phyloP scores from a whole-genome alignment of 1,284 basidiomycete species.

The Earliella scabrosa region DNA sequence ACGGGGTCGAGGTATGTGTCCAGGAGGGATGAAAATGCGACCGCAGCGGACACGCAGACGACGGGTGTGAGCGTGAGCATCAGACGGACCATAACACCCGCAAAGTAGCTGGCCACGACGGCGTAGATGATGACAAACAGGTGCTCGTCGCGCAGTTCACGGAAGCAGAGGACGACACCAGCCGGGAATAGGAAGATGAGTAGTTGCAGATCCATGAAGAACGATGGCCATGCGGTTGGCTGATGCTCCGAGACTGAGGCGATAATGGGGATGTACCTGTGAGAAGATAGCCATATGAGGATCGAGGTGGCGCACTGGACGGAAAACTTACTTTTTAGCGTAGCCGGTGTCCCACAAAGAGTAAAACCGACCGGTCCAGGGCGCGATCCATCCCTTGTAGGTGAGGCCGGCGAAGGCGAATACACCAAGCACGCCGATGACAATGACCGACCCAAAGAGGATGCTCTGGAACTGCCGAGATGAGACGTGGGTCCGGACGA shows the following conservation, averaged over 20 bases:
- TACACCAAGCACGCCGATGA: slow-evolving; percentile 75
- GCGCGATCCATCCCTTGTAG: slow-evolving; percentile 95
- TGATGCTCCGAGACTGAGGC: slow-evolving; percentile 99
- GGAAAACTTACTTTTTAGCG: slow-evolving; percentile 79
- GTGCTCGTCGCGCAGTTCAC: slow-evolving; percentile 93
- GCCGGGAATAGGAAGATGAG: slow-evolving; percentile 98
- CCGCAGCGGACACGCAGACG: slow-evolving; percentile 90
- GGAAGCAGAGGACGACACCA: slow-evolving; percentile 94
- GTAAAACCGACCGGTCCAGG: slow-evolving; percentile 99
- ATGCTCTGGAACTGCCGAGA: slow-evolving; percentile 93
- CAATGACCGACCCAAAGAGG: slow-evolving; percentile 71
- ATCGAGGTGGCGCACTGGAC: slow-evolving; percentile 10
- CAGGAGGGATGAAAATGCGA: slow-evolving; percentile 88
- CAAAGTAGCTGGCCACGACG: slow-evolving; percentile 96
- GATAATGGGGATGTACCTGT: slow-evolving; percentile 95
- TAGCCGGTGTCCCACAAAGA: slow-evolving; percentile 99
- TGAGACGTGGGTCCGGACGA: slow-evolving; percentile 88
- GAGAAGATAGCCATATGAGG: slow-evolving; percentile 9
- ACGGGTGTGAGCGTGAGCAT: slow-evolving; percentile 94
- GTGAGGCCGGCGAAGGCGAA: slow-evolving; percentile 81
- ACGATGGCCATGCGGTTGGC: slow-evolving; percentile 98
- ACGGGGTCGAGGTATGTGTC: slow-evolving; percentile 87
- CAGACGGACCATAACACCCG: slow-evolving; percentile 98
- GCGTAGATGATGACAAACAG: slow-evolving; percentile 99
- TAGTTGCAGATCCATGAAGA: slow-evolving; percentile 99